Evolutionary conservation across 2,329 filamentous ascomycete species (phyloP).

Genomic region (Fusarium siculi): DNA sequence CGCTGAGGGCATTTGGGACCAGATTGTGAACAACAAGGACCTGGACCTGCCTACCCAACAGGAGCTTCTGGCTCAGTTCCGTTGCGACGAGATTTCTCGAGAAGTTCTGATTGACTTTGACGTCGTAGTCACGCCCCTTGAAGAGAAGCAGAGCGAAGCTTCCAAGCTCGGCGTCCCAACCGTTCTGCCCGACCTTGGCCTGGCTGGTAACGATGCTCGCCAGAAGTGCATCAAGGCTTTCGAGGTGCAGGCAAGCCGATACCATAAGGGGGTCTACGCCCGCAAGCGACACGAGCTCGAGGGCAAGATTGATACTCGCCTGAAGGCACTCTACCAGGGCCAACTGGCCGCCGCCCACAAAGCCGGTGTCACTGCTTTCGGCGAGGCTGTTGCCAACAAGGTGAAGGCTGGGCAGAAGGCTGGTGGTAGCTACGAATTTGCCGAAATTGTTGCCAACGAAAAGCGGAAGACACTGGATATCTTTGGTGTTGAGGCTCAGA

Average conservation of each 20-base stretch:
- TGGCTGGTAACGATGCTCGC: constrained; percentile 77
- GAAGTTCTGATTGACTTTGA: constrained; percentile 90
- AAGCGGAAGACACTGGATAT: constrained; percentile 79
- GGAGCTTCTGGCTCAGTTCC: constrained; percentile 94
- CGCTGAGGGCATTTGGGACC: constrained; percentile 94
- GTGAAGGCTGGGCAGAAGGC: constrained; percentile 96
- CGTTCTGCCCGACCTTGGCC: constrained; percentile 80
- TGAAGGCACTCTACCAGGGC: constrained; percentile 89
- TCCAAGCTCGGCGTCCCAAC: constrained; percentile 76
- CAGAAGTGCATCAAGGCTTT: constrained; percentile 83
- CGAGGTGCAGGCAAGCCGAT: constrained; percentile 88
- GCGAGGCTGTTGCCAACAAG: constrained; percentile 83
- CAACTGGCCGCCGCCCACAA: constrained; percentile 92
- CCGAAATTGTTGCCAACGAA: constrained; percentile 87
- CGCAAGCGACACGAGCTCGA: constrained; percentile 88
- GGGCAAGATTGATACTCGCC: constrained; percentile 83
- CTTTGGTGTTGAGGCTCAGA: constrained; percentile 81
- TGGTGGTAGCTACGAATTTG: constrained; percentile 91
- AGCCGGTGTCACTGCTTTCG: constrained; percentile 83
- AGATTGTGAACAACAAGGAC: constrained; percentile 99
- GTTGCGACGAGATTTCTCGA: constrained; percentile 94
- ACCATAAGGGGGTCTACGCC: constrained; percentile 94
- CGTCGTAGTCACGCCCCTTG: constrained; percentile 80
- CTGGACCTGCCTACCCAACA: constrained; percentile 96
- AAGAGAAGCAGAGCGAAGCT: constrained; percentile 84